phyloP scores from a whole-genome alignment of 2,329 filamentous ascomycete genomes.

The Colletotrichum musae region DNA sequence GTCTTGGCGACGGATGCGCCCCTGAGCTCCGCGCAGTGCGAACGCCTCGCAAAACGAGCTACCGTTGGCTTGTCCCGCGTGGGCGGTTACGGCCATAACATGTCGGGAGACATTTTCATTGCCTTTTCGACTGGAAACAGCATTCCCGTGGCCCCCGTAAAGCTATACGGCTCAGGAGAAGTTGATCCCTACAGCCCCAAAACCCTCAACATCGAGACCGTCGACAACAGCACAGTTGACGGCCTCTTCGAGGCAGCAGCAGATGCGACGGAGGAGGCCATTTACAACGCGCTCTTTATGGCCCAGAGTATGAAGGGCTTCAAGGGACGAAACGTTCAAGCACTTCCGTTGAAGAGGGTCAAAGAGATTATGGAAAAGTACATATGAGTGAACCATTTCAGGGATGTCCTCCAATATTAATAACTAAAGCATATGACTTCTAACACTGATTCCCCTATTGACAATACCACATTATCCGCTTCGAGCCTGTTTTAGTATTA shows the following conservation, averaged over 20 bases:
- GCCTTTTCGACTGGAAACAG: constrained; percentile 75
- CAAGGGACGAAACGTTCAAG: constrained; percentile 63
- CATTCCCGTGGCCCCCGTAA: constrained; percentile 59
- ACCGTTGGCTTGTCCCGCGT: constrained; percentile 73
- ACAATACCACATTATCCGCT: too few species aligned
- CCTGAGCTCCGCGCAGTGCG: constrained; percentile 68
- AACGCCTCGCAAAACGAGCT: constrained; percentile 71
- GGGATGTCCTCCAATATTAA: too few species aligned
- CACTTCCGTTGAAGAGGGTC: constrained; percentile 62
- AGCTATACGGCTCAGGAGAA: constrained; percentile 43
- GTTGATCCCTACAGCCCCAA: constrained; percentile 59
- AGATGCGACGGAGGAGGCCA: constrained; percentile 76
- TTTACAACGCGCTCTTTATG: constrained; percentile 75
- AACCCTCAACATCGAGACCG: constrained; percentile 57
- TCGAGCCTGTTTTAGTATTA: too few species aligned
- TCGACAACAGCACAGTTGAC: constrained; percentile 73
- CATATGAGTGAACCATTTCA: not conserved
- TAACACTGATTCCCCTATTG: too few species aligned
- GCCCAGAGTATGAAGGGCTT: constrained; percentile 72
- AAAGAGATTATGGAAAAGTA: constrained; percentile 62
- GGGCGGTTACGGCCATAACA: constrained; percentile 73
- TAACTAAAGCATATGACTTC: too few species aligned
- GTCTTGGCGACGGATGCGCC: constrained; percentile 74
- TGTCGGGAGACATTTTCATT: constrained; percentile 77
- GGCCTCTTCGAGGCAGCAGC: constrained; percentile 73